A percentile compares a stretch with the other conserved stretches of the same genome.
phyloP scores from a whole-genome alignment of 495 filamentous ascomycete species.

The Penicillium atrosanguineum region DNA sequence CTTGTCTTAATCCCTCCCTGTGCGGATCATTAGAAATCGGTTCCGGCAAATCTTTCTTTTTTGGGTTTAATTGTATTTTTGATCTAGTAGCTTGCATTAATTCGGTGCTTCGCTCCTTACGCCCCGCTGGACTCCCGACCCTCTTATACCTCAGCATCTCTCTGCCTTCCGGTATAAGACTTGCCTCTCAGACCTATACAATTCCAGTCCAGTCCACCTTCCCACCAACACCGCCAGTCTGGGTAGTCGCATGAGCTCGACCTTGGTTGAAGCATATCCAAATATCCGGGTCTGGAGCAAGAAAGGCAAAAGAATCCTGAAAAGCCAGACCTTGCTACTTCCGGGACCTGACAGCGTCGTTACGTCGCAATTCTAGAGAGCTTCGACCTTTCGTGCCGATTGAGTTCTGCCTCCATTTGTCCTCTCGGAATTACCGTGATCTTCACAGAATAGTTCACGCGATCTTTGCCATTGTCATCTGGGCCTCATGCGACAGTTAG shows the following conservation, averaged over 20 bases:
- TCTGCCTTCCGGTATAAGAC: slow-evolving; percentile 17
- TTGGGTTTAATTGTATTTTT: slow-evolving; percentile 5
- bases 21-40: slow-evolving; percentile 29
- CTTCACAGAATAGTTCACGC: neutral
- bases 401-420: slow-evolving; percentile 7
- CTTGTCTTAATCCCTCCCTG: slow-evolving; percentile 30
- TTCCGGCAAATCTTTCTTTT: slow-evolving; percentile 4
- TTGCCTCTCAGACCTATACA: slow-evolving; percentile 25
- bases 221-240: neutral
- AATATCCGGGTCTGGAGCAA: neutral
- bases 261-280: neutral
- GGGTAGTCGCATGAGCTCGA: neutral
- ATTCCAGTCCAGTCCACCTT: slow-evolving; percentile 1
- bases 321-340: slow-evolving; percentile 1
- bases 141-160: slow-evolving; percentile 17
- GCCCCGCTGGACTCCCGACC: slow-evolving; percentile 3
- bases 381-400: slow-evolving; percentile 13
- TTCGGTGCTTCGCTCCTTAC: slow-evolving; percentile 10
- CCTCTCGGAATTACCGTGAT: neutral
- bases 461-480: slow-evolving; percentile 3
- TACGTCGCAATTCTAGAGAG: slow-evolving; percentile 32
- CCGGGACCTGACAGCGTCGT: slow-evolving; percentile 12
- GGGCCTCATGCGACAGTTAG: slow-evolving; percentile 24
- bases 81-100: neutral
- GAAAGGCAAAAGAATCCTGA: neutral